Percentiles rank a stretch among this genome's conserved stretches.
phyloP scores from a whole-genome alignment of 495 filamentous ascomycete genomes.

The Endocarpon pusillum region DNA sequence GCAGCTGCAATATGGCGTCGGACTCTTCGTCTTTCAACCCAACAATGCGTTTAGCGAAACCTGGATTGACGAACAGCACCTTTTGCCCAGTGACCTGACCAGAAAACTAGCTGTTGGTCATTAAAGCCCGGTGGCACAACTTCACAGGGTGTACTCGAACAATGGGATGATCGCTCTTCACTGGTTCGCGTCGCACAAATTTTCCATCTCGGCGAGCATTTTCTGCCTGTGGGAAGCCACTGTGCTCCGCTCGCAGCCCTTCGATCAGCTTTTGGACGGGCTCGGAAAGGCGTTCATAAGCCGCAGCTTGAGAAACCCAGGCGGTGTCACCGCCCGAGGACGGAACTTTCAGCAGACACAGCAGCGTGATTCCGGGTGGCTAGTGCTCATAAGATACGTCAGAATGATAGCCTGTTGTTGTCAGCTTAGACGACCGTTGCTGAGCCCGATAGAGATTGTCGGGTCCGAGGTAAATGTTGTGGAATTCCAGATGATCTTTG shows the following conservation, averaged over 20 bases:
- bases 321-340: slow-evolving; percentile 57
- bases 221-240: slow-evolving; percentile 52
- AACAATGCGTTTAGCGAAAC: slow-evolving; percentile 61
- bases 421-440: slow-evolving; percentile 36
- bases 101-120: no score
- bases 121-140: no score
- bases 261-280: slow-evolving; percentile 58
- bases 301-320: slow-evolving; percentile 58
- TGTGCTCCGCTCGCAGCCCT: slow-evolving; percentile 52
- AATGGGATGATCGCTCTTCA: slow-evolving; percentile 51
- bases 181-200: slow-evolving; percentile 47
- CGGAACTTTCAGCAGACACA: slow-evolving; percentile 38
- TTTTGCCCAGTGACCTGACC: slow-evolving; percentile 75
- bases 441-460: slow-evolving; percentile 36
- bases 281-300: slow-evolving; percentile 50
- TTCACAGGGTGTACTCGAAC: slow-evolving; percentile 56
- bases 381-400: slow-evolving; percentile 45
- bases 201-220: slow-evolving; percentile 42
- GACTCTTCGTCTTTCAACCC: slow-evolving; percentile 52
- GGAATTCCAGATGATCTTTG: slow-evolving; percentile 36
- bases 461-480: slow-evolving; percentile 43
- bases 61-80: slow-evolving; percentile 63
- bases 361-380: slow-evolving; percentile 38
- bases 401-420: slow-evolving; percentile 41
- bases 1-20: slow-evolving; percentile 23